A percentile compares a stretch with the other conserved stretches of the same genome.
Evolutionary conservation across 345 rosid species (phyloP).

Genomic region (Syzygium jambos): DNA sequence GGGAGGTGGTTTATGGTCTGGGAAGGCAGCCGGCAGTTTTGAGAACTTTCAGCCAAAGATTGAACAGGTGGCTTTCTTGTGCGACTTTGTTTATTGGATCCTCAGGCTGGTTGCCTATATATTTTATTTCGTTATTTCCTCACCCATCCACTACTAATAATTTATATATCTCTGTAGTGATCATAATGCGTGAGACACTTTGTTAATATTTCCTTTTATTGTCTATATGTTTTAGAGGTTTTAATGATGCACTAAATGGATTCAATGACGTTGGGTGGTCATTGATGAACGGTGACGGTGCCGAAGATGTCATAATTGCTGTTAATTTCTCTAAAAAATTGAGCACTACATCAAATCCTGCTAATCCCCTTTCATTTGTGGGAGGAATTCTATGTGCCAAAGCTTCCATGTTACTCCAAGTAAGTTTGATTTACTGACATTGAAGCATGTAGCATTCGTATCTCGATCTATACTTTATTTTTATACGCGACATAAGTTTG

Average conservation of each 20-base stretch:
- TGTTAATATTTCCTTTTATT: neutral
- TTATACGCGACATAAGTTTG: neutral
- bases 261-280: constrained; percentile 98
- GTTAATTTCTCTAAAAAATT: constrained; percentile 70
- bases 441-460: neutral
- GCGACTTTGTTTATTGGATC: neutral
- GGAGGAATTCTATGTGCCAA: constrained; percentile 99
- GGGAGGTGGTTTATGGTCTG: constrained; percentile 89
- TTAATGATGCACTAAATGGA: constrained; percentile 90
- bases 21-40: constrained; percentile 96
- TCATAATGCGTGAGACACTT: neutral
- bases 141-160: neutral
- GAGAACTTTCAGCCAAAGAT: constrained; percentile 88
- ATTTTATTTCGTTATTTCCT: neutral
- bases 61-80: constrained; percentile 59
- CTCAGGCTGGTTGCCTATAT: neutral
- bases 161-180: neutral
- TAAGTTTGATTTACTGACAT: constrained; percentile 13
- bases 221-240: constrained; percentile 40
- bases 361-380: constrained; percentile 52
- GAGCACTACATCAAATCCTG: constrained; percentile 26
- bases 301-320: constrained; percentile 85
- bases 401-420: constrained; percentile 99
- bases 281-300: constrained; percentile 68
- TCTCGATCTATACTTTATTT: neutral